Conservation (phyloP, 1,139 yeast genomes). For the Geotrichum histeridarum region DNA sequence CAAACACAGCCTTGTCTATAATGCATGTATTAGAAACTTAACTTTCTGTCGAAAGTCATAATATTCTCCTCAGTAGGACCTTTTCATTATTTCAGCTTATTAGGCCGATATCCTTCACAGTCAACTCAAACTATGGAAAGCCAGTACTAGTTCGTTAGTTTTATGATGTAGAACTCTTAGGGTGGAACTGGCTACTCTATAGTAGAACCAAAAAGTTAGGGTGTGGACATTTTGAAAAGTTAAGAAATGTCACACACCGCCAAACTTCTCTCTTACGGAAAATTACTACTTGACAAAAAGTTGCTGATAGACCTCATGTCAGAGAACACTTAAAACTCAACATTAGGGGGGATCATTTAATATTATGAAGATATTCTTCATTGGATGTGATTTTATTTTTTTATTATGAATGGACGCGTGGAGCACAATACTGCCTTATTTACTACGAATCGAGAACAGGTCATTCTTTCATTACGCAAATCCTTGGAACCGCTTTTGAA, state of each 20-base stretch:
- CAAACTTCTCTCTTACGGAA: not conserved
- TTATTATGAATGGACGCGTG: slow-evolving; percentile 9
- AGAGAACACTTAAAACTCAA: not conserved
- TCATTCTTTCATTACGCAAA: slow-evolving; percentile 7
- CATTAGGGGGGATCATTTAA: not conserved
- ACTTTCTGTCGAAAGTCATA: too few relatives aligned
- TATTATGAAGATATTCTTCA: not conserved
- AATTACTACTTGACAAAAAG: not conserved
- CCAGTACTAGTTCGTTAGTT: too few relatives aligned
- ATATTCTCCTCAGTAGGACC: too few relatives aligned
- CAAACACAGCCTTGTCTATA: too few relatives aligned
- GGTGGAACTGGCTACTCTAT: too few relatives aligned
- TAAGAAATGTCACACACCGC: slow-evolving; percentile 1
- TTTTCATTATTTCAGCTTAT: too few relatives aligned
- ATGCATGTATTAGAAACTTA: too few relatives aligned
- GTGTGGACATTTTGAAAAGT: not conserved
- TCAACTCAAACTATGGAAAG: too few relatives aligned
- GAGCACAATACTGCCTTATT: slow-evolving; percentile 7
- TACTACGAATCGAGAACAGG: slow-evolving; percentile 13
- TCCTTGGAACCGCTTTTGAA: slow-evolving; percentile 8
- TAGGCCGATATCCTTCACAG: too few relatives aligned
- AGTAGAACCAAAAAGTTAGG: not conserved
- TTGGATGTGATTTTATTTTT: not conserved
- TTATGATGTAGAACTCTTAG: too few relatives aligned
- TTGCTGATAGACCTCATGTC: not conserved